phyloP scores from a whole-genome alignment of 2,329 filamentous ascomycete genomes.

The Bipolaris gigantea region DNA sequence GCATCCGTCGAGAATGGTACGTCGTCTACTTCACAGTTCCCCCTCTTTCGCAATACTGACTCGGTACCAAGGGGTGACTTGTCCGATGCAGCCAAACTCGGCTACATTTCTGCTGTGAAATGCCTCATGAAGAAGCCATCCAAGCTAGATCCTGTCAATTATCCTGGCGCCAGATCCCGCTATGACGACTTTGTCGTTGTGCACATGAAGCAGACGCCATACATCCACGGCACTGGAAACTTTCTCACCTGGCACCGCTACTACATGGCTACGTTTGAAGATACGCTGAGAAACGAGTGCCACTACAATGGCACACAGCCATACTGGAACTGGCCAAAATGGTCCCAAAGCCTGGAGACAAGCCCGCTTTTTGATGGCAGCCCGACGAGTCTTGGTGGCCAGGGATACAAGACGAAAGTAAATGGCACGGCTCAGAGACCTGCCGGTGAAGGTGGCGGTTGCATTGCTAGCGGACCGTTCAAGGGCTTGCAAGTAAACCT shows the following conservation, averaged over 20 bases:
- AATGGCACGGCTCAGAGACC: conserved; percentile 40
- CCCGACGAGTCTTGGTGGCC: conserved; percentile 53
- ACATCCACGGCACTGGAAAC: conserved; percentile 42
- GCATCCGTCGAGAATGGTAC: conserved; percentile 38
- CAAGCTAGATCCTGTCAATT: conserved; percentile 22
- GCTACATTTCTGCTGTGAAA: conserved; percentile 44
- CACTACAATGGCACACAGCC: conserved; percentile 50
- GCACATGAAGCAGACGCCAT: conserved; percentile 43
- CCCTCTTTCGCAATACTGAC: background rate
- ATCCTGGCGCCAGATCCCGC: conserved; percentile 38
- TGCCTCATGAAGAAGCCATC: conserved; percentile 36
- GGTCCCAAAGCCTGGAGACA: conserved; percentile 47
- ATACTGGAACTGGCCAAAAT: conserved; percentile 60
- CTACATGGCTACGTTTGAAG: conserved; percentile 48
- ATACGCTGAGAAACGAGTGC: conserved; percentile 48
- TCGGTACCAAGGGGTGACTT: conserved; percentile 31
- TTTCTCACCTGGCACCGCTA: conserved; percentile 50
- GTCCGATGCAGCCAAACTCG: conserved; percentile 33
- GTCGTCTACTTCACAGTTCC: too few species aligned
- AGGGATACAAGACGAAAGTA: conserved; percentile 40
- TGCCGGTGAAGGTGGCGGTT: conserved; percentile 59
- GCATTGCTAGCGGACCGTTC: conserved; percentile 57
- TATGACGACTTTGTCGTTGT: conserved; percentile 45
- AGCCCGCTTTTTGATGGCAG: conserved; percentile 62
- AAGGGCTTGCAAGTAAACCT: conserved; percentile 41